Base-by-base conservation (phyloP, 208 protist species). In the Trichomonas gallinae region DNA sequence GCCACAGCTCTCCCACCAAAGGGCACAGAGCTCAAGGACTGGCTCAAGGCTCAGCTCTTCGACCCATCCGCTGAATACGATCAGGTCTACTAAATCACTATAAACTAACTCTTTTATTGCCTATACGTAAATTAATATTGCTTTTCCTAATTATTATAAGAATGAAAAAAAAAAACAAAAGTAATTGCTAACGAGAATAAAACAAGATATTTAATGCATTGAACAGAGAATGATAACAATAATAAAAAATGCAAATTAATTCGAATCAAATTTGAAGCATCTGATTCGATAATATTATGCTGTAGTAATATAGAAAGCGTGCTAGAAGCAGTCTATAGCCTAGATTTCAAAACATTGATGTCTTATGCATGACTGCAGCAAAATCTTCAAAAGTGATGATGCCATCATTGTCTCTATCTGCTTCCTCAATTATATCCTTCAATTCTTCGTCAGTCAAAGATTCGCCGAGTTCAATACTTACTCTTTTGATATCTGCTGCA, bases 401-500 rank as follows among this genome's bases (percentile, higher is more conserved):
- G 11, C 96, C 96, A 89, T 97, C 96, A 40, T 49, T 85, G 93
- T 97, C 96, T 44, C 36, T 46, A 34, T 97, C 96, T 40, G 96
- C 96, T 51, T 96, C 96, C 36, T 49, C 38, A 6, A 97, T 96
- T 40, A 97, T 97, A 46, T 97, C 96, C 40, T 82, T 91, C 10
- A 97, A 23, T 88, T 97, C 96, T 48, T 97, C 96, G 63, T 97
- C 58, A 26, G 58, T 97, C 34, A 97, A 96, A 72, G 97, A 31
- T 49, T 97, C 96, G 26, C 96, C 96, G 31, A 97, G 72, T 96
- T 97, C 97, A 13, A 91, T 49, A 58, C 96, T 91, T 9, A 97
- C 96, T 82, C 96, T 87, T 96, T 97, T 97, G 17, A 98, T 96
- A 91, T 98, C 98, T 63, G 97, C 96, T 89, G 98, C 97, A 13